Conservation (phyloP, 2,329 filamentous ascomycete species). For the Fonsecaea nubica region DNA sequence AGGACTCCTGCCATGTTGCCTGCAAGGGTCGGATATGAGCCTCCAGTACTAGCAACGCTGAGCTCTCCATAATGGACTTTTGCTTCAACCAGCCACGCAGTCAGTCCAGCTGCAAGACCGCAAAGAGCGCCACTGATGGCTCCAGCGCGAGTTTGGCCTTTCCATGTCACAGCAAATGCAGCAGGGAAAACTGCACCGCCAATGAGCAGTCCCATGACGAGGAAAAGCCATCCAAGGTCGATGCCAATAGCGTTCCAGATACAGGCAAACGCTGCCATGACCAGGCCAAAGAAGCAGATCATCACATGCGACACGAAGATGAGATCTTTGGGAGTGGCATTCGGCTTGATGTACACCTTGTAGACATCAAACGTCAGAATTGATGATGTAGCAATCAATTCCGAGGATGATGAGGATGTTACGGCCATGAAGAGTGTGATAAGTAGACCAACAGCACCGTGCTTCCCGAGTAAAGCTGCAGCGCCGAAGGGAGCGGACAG, state of each 20-base stretch:
- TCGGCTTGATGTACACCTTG: constrained; percentile 80
- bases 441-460: constrained; percentile 47
- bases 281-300: constrained; percentile 69
- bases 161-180: constrained; percentile 79
- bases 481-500: constrained; percentile 19
- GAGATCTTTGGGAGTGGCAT: constrained; percentile 73
- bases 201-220: constrained; percentile 62
- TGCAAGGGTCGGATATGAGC: no score
- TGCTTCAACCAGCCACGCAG: constrained; percentile 78
- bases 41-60: no score
- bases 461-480: constrained; percentile 49
- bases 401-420: constrained; percentile 78
- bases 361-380: constrained; percentile 89
- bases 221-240: constrained; percentile 72
- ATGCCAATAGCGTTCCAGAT: constrained; percentile 62
- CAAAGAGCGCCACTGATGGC: constrained; percentile 61
- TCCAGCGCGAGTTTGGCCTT: constrained; percentile 75
- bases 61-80: constrained; percentile 66
- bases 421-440: constrained; percentile 61
- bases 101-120: constrained; percentile 71
- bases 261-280: constrained; percentile 60
- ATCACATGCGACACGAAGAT: constrained; percentile 78
- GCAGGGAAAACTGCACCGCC: constrained; percentile 79
- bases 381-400: constrained; percentile 83
- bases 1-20: no score